Percentiles rank a stretch among this genome's conserved stretches.
phyloP scores from a whole-genome alignment of 1,139 yeast genomes.

The Pichia sp. region DNA sequence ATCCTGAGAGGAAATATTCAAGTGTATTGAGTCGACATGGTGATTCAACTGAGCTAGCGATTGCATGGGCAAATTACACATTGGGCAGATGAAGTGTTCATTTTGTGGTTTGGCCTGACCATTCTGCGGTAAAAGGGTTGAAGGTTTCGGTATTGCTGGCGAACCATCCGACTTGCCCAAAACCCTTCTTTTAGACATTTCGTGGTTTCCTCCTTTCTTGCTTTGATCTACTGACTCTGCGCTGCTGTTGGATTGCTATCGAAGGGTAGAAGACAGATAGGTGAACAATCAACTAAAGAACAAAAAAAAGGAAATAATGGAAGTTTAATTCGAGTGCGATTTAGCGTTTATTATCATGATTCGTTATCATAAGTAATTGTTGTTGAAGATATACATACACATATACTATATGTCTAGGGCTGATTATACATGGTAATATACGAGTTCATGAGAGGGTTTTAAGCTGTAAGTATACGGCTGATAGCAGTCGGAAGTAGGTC shows the following conservation, averaged over 20 bases:
- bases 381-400: background rate
- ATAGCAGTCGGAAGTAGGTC: background rate
- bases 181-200: slow-evolving; percentile 25
- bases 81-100: slow-evolving; percentile 48
- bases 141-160: background rate
- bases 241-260: too few species aligned
- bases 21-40: slow-evolving; percentile 70
- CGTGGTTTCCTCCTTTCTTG: too few species aligned
- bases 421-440: background rate
- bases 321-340: background rate
- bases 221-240: too few species aligned
- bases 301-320: background rate
- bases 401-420: background rate
- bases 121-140: background rate
- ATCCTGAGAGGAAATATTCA: slow-evolving; percentile 18
- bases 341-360: too few species aligned
- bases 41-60: slow-evolving; percentile 55
- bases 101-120: background rate
- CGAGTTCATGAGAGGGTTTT: background rate
- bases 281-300: background rate
- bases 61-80: slow-evolving; percentile 60
- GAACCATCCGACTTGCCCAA: slow-evolving; percentile 15
- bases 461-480: background rate
- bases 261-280: too few species aligned
- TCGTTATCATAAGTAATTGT: background rate